Evolutionary conservation across 2,329 filamentous ascomycete species (phyloP).

Genomic region (Aspergillus glaucus): DNA sequence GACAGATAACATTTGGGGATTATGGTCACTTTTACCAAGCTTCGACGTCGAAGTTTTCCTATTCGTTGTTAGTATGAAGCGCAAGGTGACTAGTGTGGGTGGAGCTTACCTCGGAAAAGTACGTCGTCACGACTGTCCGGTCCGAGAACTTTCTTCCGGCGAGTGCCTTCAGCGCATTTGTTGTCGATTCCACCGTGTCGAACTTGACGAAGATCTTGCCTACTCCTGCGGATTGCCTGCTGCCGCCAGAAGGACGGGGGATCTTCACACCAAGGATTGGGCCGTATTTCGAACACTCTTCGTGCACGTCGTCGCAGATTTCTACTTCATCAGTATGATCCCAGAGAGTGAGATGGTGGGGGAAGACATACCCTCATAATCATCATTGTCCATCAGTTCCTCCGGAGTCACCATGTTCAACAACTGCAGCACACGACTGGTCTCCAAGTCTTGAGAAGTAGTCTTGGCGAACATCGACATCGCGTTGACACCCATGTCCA

Average conservation of each 20-base stretch:
- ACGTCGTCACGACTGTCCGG: conserved; percentile 91
- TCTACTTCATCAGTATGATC: conserved; percentile 48
- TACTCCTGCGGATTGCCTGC: conserved; percentile 77
- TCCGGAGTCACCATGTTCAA: conserved; percentile 98
- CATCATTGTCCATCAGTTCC: conserved; percentile 86
- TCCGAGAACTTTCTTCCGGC: conserved; percentile 95
- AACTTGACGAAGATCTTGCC: conserved; percentile 99
- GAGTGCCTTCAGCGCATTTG: conserved; percentile 79
- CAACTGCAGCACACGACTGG: conserved; percentile 78
- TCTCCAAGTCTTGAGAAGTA: conserved; percentile 68
- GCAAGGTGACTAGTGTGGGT: neutral
- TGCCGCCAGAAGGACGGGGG: conserved; percentile 75
- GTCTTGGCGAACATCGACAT: conserved; percentile 97
- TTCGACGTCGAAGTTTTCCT: conserved; percentile 91
- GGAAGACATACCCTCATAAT: conserved; percentile 72
- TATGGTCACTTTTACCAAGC: conserved; percentile 61
- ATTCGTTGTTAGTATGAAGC: neutral
- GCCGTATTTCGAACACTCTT: conserved; percentile 91
- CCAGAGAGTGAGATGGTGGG: neutral
- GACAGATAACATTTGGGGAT: neutral
- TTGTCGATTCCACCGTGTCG: conserved; percentile 67
- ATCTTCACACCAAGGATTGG: conserved; percentile 83
- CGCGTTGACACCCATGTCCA: conserved; percentile 93
- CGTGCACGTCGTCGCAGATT: conserved; percentile 89
- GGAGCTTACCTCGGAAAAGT: conserved; percentile 75